Conservation (phyloP, 2,329 filamentous ascomycete species). For the Cladosporium sp. region DNA sequence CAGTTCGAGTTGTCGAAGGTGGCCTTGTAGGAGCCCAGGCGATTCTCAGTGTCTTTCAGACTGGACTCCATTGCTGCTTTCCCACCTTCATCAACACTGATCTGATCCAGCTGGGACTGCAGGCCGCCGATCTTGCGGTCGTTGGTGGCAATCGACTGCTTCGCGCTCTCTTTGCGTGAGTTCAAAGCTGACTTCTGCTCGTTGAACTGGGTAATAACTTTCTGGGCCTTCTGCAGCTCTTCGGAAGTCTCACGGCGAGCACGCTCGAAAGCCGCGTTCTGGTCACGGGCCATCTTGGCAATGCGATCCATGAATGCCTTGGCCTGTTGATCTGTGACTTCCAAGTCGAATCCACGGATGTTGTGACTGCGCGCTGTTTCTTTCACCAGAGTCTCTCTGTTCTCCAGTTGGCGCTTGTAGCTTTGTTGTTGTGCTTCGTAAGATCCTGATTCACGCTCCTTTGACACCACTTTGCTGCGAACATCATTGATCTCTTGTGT, state of each 20-base stretch:
- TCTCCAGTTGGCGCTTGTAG: conserved; percentile 73
- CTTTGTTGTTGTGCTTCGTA: conserved; percentile 81
- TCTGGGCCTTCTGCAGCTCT: conserved; percentile 71
- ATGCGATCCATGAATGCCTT: conserved; percentile 74
- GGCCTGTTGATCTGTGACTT: conserved; percentile 70
- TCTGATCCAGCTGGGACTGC: conserved; percentile 65
- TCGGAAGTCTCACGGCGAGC: conserved; percentile 67
- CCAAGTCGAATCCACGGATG: conserved; percentile 79
- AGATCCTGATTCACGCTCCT: conserved; percentile 64
- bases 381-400: conserved; percentile 69
- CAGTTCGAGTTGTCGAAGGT: conserved; percentile 61
- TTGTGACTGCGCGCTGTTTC: conserved; percentile 71
- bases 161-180: conserved; percentile 70
- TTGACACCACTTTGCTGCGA: conserved; percentile 40
- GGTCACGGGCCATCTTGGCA: conserved; percentile 69
- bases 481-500: conserved; percentile 45
- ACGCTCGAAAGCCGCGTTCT: conserved; percentile 72
- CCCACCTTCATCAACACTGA: conserved; percentile 80
- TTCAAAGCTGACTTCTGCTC: conserved; percentile 67
- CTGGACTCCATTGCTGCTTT: conserved; percentile 73
- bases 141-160: conserved; percentile 67
- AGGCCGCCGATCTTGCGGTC: conserved; percentile 65
- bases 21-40: conserved; percentile 59
- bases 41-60: conserved; percentile 63
- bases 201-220: conserved; percentile 67